These are phyloP conservation scores for Poteriospumella lacustris DNA, from an alignment of 108 stramenopile genomes.

Conservation along the genomic window DNA sequence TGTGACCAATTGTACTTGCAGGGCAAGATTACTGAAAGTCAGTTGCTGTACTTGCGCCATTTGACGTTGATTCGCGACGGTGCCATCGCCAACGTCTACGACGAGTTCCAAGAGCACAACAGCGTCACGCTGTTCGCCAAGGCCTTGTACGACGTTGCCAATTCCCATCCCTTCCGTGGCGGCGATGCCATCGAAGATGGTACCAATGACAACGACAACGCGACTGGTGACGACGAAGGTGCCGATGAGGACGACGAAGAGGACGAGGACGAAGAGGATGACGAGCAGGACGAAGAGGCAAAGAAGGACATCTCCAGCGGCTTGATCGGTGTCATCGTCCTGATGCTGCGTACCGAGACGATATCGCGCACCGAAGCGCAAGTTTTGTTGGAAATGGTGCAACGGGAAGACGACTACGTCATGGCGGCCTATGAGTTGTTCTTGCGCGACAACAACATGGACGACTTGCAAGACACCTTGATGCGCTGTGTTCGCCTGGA, in stretches of 20 bases:
- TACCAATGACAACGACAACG: not conserved
- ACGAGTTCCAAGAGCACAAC: slow-evolving; percentile 18
- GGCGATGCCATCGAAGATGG: not conserved
- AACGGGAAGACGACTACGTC: slow-evolving; percentile 5
- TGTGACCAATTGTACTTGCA: slow-evolving; percentile 24
- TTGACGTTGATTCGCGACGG: slow-evolving; percentile 25
- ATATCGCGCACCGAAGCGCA: not conserved
- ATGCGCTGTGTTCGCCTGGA: slow-evolving; percentile 11
- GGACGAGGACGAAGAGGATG: not conserved
- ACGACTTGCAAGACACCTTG: slow-evolving; percentile 24
- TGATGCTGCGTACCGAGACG: not conserved
- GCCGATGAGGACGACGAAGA: slow-evolving; percentile 2
- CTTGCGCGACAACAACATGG: not conserved
- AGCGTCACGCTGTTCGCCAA: not conserved
- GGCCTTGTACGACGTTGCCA: not conserved
- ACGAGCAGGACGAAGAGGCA: not conserved
- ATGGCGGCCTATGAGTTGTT: slow-evolving; percentile 16
- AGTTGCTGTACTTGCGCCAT: slow-evolving; percentile 26
- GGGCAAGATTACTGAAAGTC: slow-evolving; percentile 21
- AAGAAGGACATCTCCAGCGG: not conserved
- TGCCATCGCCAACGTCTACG: not conserved
- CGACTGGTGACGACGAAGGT: not conserved
- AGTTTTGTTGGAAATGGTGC: slow-evolving; percentile 5
- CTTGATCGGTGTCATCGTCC: not conserved
- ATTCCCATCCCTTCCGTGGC: slow-evolving; percentile 17